Base-by-base conservation (phyloP, 2,329 filamentous ascomycete genomes). In the Arthrobotrys sinensis region DNA sequence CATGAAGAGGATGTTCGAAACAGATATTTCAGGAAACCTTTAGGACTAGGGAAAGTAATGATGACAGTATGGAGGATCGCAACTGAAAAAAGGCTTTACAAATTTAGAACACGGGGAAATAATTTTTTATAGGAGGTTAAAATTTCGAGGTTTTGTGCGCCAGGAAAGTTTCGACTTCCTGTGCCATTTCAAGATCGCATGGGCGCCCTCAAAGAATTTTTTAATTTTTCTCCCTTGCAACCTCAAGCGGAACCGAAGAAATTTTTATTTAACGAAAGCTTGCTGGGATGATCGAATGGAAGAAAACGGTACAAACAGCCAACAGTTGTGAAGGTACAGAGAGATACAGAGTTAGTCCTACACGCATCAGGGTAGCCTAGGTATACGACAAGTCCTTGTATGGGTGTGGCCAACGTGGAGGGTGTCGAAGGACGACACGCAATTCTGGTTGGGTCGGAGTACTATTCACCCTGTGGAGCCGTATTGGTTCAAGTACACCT, bases 371-470 rank as follows among this genome's bases (percentile, higher is more conserved):
- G 52, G 38, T 46, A 46, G 57, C 16, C 60, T 16, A 36, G 8
- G 73, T 69, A 78, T 55, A 53, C 57, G 4, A 48, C 46, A 65
- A 16, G 60, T 65, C 67, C 50, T 19, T 46, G 19, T 50, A 46
- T 43, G 69, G 53, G 69, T 73, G 68, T 50, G 69, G 62, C 69
- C 69, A 53, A 63, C 53, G 40, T 67, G 70, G 70, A 73, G 52
- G 70, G 62, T 62, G 55, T 60, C 55, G 36, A 34, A 55, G 40
- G 52, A 55, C 66, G 66, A 77, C 60, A 78, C 52, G 60, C 73
- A 71, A 72, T 62, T 70, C 53, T 78, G 73, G 66, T 78, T 78
- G 73, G 73, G 62, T 28, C 40, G 50, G 36, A n/a, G 66, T 64
- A 46, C 73, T 53, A 24, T 43, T 69, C 24, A 14, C 46, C 57